Evolutionary conservation across 2,329 filamentous ascomycete genomes (phyloP).

Genomic region (Ophiocordyceps unilateralis): DNA sequence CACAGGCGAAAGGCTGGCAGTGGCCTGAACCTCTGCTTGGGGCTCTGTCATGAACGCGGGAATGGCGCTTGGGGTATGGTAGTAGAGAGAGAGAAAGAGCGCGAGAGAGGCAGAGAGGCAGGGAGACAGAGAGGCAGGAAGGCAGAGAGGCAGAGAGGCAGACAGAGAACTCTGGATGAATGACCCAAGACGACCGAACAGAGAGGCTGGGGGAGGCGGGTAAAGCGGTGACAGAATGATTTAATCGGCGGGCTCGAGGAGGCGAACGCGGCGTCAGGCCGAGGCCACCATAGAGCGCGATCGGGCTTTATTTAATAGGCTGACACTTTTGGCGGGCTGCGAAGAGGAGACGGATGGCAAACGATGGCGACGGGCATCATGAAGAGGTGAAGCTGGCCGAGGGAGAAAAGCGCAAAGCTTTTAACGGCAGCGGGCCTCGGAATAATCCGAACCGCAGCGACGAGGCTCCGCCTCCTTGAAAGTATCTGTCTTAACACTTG

Average conservation of each 20-base stretch:
- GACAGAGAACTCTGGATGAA: too few relatives aligned
- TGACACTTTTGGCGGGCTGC: neutral
- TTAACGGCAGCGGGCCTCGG: neutral
- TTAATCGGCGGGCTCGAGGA: too few relatives aligned
- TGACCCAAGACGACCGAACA: neutral
- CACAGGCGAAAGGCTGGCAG: conserved; percentile 33
- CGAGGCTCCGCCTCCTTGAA: neutral
- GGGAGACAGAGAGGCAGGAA: conserved; percentile 3
- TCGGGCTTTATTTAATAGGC: neutral
- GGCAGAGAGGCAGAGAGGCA: too few relatives aligned
- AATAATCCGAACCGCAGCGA: neutral
- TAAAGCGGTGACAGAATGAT: too few relatives aligned
- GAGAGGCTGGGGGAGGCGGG: too few relatives aligned
- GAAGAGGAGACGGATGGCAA: neutral
- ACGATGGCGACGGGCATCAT: too few relatives aligned
- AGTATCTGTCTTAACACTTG: too few relatives aligned
- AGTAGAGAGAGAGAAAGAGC: conserved; percentile 1
- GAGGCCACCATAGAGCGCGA: neutral
- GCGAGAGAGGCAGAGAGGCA: conserved; percentile 3
- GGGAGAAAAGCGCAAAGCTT: neutral
- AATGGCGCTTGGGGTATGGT: neutral
- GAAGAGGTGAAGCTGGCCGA: neutral
- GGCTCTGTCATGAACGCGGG: conserved; percentile 26
- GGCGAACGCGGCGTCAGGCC: neutral
- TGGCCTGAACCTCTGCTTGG: conserved; percentile 30